Evolutionary conservation across 768 basidiomycete genomes (phyloP).

Genomic region (Tylopilus rubrobrunneus): DNA sequence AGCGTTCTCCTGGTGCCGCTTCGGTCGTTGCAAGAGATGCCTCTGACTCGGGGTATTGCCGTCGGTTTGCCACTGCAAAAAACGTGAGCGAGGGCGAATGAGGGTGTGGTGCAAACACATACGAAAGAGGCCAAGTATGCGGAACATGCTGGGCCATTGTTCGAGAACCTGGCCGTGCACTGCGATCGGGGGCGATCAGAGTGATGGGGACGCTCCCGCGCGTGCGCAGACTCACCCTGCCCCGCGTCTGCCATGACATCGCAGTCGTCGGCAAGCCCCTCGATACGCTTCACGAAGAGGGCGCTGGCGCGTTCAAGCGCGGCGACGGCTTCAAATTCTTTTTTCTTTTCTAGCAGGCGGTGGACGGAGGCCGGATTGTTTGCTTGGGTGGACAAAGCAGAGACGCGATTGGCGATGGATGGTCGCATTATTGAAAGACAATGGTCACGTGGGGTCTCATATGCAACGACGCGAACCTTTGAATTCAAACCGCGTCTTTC

Average conservation of each 20-base stretch:
- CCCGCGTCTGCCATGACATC: constrained; percentile 77
- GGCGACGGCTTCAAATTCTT: constrained; percentile 71
- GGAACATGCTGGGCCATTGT: constrained; percentile 83
- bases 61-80: constrained; percentile 47
- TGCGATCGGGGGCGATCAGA: constrained; percentile 24
- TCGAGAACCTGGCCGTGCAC: constrained; percentile 75
- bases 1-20: constrained; percentile 47
- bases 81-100: not conserved
- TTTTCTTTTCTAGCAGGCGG: constrained; percentile 73
- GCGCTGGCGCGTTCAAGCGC: constrained; percentile 65
- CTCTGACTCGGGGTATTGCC: constrained; percentile 26
- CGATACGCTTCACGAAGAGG: constrained; percentile 63
- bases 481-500: not conserved
- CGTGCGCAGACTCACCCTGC: constrained; percentile 41
- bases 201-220: too few species aligned
- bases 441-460: not conserved
- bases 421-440: not conserved
- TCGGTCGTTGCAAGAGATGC: constrained; percentile 16
- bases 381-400: constrained; percentile 35
- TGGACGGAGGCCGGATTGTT: constrained; percentile 47
- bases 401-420: constrained; percentile 40
- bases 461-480: constrained; percentile 12
- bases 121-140: constrained; percentile 69
- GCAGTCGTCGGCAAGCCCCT: constrained; percentile 66
- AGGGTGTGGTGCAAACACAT: constrained; percentile 23